Evolutionary conservation across 1,284 basidiomycete species (phyloP), one percentile per base, ranked within the genome.

Genomic region (Takashimella tepidaria): DNA sequence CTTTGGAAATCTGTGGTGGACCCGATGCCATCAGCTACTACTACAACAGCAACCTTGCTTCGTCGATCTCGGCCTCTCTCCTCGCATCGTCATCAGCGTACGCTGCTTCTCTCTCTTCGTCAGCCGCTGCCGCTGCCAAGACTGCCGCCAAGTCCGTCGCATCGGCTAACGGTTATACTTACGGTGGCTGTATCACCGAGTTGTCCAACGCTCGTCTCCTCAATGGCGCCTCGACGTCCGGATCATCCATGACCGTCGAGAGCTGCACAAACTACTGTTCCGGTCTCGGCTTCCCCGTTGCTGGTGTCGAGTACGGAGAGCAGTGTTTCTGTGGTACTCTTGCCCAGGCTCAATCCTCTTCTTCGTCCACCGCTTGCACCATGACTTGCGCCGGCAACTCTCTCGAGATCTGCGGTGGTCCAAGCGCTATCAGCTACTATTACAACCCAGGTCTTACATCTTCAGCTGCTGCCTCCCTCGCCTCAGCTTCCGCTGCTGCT

Each of bases 321-420:
- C 66, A 75, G 50, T 74, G 73, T 57, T 72, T 67, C 61, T 75
- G 74, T 51, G 64, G 66, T 23, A 61, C 47, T 4, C 16, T 51
- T 6, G 53, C 57, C 19, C 31, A 37, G 31, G 31, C 31, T 37
- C 31, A 37, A 16, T 37, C 31, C 31, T 8, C 31, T 16, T 8
- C 31, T 37, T 24, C 51, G 21, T 66, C 62, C 27, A 40, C 54
- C 2, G 51, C 56, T 1, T 76, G 74, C 58, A 56, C 41, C 47
- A 62, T 60, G 45, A 52, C 68, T 0, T 74, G 74, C 47, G 49
- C 56, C 1, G 73, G 71, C 21, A 69, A 70, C 42, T 26, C 43
- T 6, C 53, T 50, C 12, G 56, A 57, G n/a, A 60, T 24, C 20
- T 76, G 72, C 51, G 74, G 74, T 27, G 59, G 57, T 1, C 61